Percentiles rank a stretch among this genome's conserved stretches.
Evolutionary conservation across 805 yeast species (phyloP).

Genomic region (Starmerella apis): DNA sequence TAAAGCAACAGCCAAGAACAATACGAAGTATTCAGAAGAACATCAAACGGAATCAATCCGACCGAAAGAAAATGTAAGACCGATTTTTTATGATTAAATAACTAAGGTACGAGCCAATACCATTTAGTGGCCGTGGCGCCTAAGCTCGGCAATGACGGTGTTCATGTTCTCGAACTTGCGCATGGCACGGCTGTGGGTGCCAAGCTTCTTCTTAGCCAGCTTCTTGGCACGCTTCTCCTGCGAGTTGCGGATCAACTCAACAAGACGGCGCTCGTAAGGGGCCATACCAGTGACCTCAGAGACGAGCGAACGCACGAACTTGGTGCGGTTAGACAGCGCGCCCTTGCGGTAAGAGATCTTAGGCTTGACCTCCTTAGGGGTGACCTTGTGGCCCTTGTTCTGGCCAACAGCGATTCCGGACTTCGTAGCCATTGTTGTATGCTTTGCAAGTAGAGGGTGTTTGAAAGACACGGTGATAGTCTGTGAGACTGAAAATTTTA

Average conservation of each 20-base stretch:
- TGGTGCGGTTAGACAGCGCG: constrained; percentile 87
- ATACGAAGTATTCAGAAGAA: too few species aligned
- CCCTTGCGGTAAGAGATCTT: constrained; percentile 95
- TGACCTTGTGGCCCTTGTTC: constrained; percentile 98
- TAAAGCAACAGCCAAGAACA: too few species aligned
- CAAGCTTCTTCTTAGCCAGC: constrained; percentile 98
- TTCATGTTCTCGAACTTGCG: constrained; percentile 99
- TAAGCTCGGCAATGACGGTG: constrained; percentile 90
- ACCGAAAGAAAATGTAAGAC: background rate
- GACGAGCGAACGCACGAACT: constrained; percentile 88
- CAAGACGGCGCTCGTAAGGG: constrained; percentile 99
- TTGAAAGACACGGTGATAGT: background rate
- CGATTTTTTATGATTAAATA: constrained; percentile 11
- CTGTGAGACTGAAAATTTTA: constrained; percentile 18
- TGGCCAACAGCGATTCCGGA: constrained; percentile 90
- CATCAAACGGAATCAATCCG: too few species aligned
- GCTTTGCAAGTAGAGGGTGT: constrained; percentile 8
- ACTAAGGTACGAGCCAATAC: constrained; percentile 4
- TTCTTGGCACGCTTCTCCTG: constrained; percentile 99
- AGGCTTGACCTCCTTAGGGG: constrained; percentile 71
- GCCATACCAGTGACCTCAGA: constrained; percentile 98
- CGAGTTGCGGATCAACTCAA: constrained; percentile 98
- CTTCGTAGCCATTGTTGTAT: constrained; percentile 29
- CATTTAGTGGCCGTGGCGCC: constrained; percentile 37
- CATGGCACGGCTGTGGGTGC: constrained; percentile 99